phyloP scores from a whole-genome alignment of 805 yeast species.

The Metschnikowia baotianmanensis region DNA sequence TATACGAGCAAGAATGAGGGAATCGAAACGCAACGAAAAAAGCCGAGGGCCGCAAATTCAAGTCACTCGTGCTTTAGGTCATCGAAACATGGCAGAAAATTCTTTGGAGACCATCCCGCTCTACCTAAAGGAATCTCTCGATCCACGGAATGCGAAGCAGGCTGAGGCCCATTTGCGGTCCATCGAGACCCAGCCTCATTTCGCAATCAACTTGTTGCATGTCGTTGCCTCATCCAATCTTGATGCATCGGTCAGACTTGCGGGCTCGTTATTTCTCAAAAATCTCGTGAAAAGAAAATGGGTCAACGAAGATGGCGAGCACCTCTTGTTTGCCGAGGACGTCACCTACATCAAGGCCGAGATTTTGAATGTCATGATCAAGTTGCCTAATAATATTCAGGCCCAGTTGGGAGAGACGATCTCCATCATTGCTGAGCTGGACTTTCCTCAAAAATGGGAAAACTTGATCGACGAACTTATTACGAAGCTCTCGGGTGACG shows the following conservation, averaged over 20 bases:
- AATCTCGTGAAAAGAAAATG: conserved; percentile 81
- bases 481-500: conserved; percentile 57
- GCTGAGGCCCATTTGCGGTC: conserved; percentile 65
- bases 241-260: conserved; percentile 62
- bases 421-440: conserved; percentile 90
- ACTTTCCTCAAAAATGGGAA: conserved; percentile 91
- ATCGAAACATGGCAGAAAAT: conserved; percentile 28
- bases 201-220: conserved; percentile 71
- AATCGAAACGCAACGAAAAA: conserved; percentile 10
- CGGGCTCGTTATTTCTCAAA: conserved; percentile 88
- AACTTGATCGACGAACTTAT: conserved; percentile 73
- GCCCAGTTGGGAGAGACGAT: conserved; percentile 95
- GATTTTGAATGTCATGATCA: conserved; percentile 82
- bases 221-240: conserved; percentile 65
- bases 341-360: conserved; percentile 68
- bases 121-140: conserved; percentile 60
- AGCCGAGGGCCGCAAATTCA: too few species aligned
- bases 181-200: conserved; percentile 68
- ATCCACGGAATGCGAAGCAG: conserved; percentile 59
- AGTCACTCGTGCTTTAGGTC: too few species aligned
- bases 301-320: conserved; percentile 87
- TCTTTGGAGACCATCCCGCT: conserved; percentile 50
- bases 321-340: conserved; percentile 59
- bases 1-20: conserved; percentile 8
- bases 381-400: conserved; percentile 75